Evolutionary conservation across 2,329 filamentous ascomycete genomes (phyloP), one percentile per base, ranked within the genome.

Genomic region (Ophiosphaerella narmari): DNA sequence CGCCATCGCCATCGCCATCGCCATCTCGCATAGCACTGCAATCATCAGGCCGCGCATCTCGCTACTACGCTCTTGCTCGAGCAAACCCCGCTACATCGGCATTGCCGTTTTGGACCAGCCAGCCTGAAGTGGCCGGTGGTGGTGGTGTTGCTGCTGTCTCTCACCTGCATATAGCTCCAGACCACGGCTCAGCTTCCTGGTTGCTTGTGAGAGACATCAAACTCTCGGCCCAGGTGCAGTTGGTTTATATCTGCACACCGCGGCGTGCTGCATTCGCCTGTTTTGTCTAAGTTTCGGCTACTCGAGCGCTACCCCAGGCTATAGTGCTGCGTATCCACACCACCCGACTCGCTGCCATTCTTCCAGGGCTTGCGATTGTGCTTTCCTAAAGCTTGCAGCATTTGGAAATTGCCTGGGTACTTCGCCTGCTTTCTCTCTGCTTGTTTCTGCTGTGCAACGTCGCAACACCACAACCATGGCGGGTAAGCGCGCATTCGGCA

Each of bases 401-500:
- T 6, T 29, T 11, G 26, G 35, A 6, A 13, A 21, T 38, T 21
- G 4, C 14, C 35, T 35, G 26, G 23, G 43, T 21, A 38, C 34
- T 21, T 26, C 44, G 32, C 16, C 39, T 41, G 40, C 48, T 33
- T 46, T 18, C 29, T 9, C 40, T 7, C 12, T 14, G 18, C 34
- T 45, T 45, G 23, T 36, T 43, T 38, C 45, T 35, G 35, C 18
- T 16, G 32, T 24, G 39, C 29, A 35, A 43, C 33, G 38, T 50
- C 26, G 26, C 26, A 29, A 29, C 26, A 48, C 45, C 39, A 56
- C 61, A 60, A 52, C 49, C 56, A 72, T 72, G 68, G 55, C 68
- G 44, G 63, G 69, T 68, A 59, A 56, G 67, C 48, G 32, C 46
- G 40, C 33, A 12, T 23, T 23, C 36, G 24, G 24, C 31, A n/a